Conservation (phyloP, 2,329 filamentous ascomycete genomes). For the Gremmenia infestans region DNA sequence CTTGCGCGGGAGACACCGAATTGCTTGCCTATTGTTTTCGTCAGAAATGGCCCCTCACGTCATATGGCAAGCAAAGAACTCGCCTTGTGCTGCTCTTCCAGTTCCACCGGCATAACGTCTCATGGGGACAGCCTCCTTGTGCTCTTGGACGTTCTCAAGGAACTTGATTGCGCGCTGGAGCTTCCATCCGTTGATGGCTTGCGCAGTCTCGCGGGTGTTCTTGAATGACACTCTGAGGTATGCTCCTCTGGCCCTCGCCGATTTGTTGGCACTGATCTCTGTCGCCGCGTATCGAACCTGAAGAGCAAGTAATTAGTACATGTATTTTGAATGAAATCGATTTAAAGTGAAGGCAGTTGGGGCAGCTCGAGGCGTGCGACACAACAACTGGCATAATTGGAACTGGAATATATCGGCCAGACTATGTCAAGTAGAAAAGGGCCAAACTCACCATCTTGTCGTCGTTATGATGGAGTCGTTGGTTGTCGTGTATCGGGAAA, state of each 20-base stretch:
- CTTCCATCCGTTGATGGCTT: constrained; percentile 99
- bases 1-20: constrained; percentile 97
- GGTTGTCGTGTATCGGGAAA: not conserved
- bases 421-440: no score
- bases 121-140: constrained; percentile 98
- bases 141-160: constrained; percentile 96
- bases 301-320: not conserved
- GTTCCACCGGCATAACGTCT: constrained; percentile 94
- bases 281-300: constrained; percentile 88
- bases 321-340: not conserved
- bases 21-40: constrained; percentile 72
- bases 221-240: constrained; percentile 99
- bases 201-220: constrained; percentile 99
- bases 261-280: constrained; percentile 83
- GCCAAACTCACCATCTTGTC: constrained; percentile 10
- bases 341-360: not conserved
- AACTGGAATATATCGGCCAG: no score
- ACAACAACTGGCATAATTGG: no score
- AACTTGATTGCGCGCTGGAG: constrained; percentile 89
- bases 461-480: constrained; percentile 1
- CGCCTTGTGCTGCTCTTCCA: constrained; percentile 96
- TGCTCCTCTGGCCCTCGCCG: constrained; percentile 94
- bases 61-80: constrained; percentile 36
- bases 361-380: not conserved
- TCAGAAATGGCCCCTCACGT: constrained; percentile 15